These are phyloP conservation scores for Fraxinus nigra DNA, from an alignment of 305 asterid species.

Conservation along the genomic window DNA sequence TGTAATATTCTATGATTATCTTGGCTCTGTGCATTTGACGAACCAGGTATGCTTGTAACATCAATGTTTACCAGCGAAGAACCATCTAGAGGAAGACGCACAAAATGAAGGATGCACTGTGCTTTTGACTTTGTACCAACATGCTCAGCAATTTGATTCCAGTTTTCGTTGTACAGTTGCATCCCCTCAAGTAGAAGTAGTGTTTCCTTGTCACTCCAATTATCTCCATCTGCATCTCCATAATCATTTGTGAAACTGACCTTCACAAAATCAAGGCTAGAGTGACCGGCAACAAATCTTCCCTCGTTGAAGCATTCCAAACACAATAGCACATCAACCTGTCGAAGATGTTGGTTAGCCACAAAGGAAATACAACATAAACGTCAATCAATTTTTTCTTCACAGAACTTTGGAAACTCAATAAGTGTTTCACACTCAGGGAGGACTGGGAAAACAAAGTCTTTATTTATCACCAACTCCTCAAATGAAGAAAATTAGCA, in stretches of 20 bases:
- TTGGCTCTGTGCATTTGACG: constrained; percentile 35
- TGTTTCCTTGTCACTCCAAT: constrained; percentile 92
- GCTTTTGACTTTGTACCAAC: constrained; percentile 95
- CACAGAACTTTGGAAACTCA: neutral
- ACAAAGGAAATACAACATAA: constrained; percentile 1
- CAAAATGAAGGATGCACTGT: constrained; percentile 89
- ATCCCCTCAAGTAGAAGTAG: constrained; percentile 84
- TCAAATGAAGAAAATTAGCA: neutral
- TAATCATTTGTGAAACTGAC: constrained; percentile 57
- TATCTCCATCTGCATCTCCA: constrained; percentile 74
- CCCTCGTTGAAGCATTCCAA: constrained; percentile 89
- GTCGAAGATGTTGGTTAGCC: constrained; percentile 36
- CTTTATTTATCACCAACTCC: neutral
- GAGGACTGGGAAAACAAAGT: neutral
- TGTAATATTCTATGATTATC: constrained; percentile 42
- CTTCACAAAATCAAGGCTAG: constrained; percentile 82
- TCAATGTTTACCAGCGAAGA: constrained; percentile 57
- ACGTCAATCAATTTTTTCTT: neutral
- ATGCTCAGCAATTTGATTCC: constrained; percentile 91
- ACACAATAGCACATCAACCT: constrained; percentile 77
- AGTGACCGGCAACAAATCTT: constrained; percentile 83
- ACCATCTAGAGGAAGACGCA: constrained; percentile 76
- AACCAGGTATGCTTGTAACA: constrained; percentile 58
- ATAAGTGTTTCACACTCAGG: neutral
- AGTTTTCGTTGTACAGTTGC: constrained; percentile 74